These are phyloP conservation scores for Boletus patriciae DNA, from an alignment of 768 basidiomycete species.

Conservation along the genomic window DNA sequence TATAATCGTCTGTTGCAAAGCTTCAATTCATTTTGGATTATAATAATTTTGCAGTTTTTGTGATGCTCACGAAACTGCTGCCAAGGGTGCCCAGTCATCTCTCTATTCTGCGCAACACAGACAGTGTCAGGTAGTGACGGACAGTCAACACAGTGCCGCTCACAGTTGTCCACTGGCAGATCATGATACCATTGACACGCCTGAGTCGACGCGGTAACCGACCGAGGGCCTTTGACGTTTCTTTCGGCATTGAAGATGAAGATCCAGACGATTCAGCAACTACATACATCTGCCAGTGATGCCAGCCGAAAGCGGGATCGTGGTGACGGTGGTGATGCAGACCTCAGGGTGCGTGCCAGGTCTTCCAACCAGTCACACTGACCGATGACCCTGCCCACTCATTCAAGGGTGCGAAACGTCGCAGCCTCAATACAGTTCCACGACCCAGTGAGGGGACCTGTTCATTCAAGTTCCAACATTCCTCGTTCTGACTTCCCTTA, in stretches of 20 bases:
- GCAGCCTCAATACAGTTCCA: slow-evolving; percentile 22
- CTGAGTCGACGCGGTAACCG: slow-evolving; percentile 35
- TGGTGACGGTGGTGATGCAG: slow-evolving; percentile 4
- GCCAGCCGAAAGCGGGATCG: slow-evolving; percentile 29
- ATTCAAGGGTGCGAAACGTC: slow-evolving; percentile 27
- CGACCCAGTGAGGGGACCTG: slow-evolving; percentile 14
- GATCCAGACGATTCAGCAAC: slow-evolving; percentile 25
- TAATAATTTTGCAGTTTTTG: too few relatives aligned
- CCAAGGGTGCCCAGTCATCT: too few relatives aligned
- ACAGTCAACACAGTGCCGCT: too few relatives aligned
- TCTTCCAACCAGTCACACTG: background rate
- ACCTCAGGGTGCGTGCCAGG: slow-evolving; percentile 17
- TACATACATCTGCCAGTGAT: too few relatives aligned
- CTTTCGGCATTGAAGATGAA: slow-evolving; percentile 50
- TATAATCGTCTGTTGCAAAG: too few relatives aligned
- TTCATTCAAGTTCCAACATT: background rate
- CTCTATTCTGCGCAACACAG: too few relatives aligned
- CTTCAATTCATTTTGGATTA: too few relatives aligned
- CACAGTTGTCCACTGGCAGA: background rate
- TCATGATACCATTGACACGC: background rate
- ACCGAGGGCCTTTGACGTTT: slow-evolving; percentile 55
- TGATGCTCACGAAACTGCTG: too few relatives aligned
- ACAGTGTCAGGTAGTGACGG: too few relatives aligned
- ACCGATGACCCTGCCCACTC: background rate
- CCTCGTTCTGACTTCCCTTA: slow-evolving; percentile 1